Conservation (phyloP, 202 grass and related monocot genomes). For the Schoenoplectus triqueter region DNA sequence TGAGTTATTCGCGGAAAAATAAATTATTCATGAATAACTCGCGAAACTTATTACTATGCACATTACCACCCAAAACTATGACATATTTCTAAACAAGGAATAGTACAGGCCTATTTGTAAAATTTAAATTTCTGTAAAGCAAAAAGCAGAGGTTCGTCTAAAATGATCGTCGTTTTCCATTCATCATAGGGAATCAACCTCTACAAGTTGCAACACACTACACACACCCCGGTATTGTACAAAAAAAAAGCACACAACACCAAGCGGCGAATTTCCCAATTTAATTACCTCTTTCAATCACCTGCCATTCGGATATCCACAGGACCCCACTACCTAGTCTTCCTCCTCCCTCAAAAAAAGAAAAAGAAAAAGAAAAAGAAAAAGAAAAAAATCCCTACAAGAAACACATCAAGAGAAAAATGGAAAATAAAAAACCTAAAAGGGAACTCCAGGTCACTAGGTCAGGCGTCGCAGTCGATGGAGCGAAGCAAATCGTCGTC, state of each 20-base stretch:
- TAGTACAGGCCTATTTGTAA: not conserved
- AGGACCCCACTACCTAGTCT: not conserved
- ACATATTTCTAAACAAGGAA: not conserved
- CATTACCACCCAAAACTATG: not conserved
- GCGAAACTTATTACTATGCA: too few relatives aligned
- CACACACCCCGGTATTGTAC: conserved; percentile 36
- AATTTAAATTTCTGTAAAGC: not conserved
- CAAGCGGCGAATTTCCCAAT: conserved; percentile 41
- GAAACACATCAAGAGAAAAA: conserved; percentile 8
- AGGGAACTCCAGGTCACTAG: not conserved
- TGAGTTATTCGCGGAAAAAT: too few relatives aligned
- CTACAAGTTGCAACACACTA: conserved; percentile 24
- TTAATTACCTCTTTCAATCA: not conserved
- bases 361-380: not conserved
- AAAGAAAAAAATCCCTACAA: not conserved
- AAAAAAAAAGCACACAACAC: conserved; percentile 39
- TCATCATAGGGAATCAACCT: conserved; percentile 28
- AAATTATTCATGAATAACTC: too few relatives aligned
- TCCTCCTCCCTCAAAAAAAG: not conserved
- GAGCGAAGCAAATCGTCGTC: conserved; percentile 1
- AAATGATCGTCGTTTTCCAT: not conserved
- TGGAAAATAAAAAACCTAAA: conserved; percentile 18
- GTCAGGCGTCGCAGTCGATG: conserved; percentile 31
- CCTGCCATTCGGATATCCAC: not conserved
- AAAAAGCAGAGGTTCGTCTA: not conserved